These are phyloP conservation scores for Pyrenophora graminea DNA, from an alignment of 2,329 filamentous ascomycete species.

Conservation along the genomic window DNA sequence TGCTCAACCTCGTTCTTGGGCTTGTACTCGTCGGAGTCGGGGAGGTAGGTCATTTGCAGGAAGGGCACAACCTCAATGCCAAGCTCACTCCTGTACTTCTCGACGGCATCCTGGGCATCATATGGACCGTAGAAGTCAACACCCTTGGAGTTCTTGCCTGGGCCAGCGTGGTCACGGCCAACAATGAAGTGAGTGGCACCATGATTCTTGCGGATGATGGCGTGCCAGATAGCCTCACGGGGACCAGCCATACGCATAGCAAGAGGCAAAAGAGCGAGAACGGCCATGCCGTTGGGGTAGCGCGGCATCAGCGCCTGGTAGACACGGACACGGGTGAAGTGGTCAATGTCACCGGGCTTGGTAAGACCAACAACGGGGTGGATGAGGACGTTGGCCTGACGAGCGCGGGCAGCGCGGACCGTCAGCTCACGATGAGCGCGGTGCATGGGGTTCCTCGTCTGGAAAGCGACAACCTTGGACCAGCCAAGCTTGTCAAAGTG, in stretches of 20 bases:
- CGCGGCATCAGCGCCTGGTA: slow-evolving; percentile 96
- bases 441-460: slow-evolving; percentile 98
- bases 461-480: slow-evolving; percentile 97
- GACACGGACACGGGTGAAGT: slow-evolving; percentile 98
- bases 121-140: slow-evolving; percentile 98
- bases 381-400: slow-evolving; percentile 98
- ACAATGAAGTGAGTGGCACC: slow-evolving; percentile 99
- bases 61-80: slow-evolving; percentile 99
- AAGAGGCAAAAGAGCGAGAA: slow-evolving; percentile 88
- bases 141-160: slow-evolving; percentile 96
- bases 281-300: slow-evolving; percentile 99
- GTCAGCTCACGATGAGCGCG: slow-evolving; percentile 97
- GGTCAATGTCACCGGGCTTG: slow-evolving; percentile 98
- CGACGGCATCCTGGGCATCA: slow-evolving; percentile 92
- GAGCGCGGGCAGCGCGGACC: slow-evolving; percentile 90
- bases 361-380: slow-evolving; percentile 98
- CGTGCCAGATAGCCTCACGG: slow-evolving; percentile 98
- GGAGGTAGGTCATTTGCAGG: slow-evolving; percentile 99
- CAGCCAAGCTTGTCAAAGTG: slow-evolving; percentile 99
- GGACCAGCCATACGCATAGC: slow-evolving; percentile 99
- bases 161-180: slow-evolving; percentile 95
- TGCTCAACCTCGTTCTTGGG: slow-evolving; percentile 87
- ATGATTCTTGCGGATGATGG: slow-evolving; percentile 99
- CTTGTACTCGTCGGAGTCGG: slow-evolving; percentile 94
- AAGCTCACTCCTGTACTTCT: slow-evolving; percentile 95